Evolutionary conservation across 2,329 filamentous ascomycete species (phyloP), one percentile per base, ranked within the genome.

Genomic region (Epicoccum sorghinum): DNA sequence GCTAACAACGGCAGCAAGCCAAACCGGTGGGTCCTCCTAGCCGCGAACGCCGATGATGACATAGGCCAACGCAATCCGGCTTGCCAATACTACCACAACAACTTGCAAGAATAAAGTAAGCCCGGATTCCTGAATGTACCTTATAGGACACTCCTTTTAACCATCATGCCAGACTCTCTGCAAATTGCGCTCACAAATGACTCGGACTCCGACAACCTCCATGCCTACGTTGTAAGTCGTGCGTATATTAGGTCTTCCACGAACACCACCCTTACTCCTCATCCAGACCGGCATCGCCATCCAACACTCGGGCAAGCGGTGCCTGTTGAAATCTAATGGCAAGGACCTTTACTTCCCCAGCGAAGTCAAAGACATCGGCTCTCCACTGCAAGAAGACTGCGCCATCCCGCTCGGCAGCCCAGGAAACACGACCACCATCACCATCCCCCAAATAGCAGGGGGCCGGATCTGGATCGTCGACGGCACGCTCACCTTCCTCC

Each of bases 281-380:
- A 6, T 8, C 22, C 9, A 47, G 52, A 54, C 45, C 18, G 52
- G 52, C 12, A 44, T 54, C 13, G 52, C 52, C n/a, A 49, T 54
- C 35, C 39, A 54, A 30, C 52, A 54, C 18, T 45, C 35, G 14
- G 52, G 52, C 35, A 54, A 54, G 24, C 41, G 52, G 14, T 54
- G 52, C 18, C 45, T 54, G 14, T 45, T 54, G 22, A 39, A 49
- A 36, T 27, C 52, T 12, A 54, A 54, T 10, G 52, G 52, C 35
- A 40, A 45, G 30, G 52, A 54, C 7, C 24, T 54, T 1, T 54
- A 54, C 36, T 54, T 54, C 29, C 52, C 52, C 10, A 45, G 45
- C 8, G 52, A 54, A 40, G 52, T 54, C 8, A 54, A 54, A 48
- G 52, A 54, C 27, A 54, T 54, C 35, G 52, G 52, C 24, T 49